Base-by-base conservation (phyloP, 257 asterid species). In the Salvia hispanica region DNA sequence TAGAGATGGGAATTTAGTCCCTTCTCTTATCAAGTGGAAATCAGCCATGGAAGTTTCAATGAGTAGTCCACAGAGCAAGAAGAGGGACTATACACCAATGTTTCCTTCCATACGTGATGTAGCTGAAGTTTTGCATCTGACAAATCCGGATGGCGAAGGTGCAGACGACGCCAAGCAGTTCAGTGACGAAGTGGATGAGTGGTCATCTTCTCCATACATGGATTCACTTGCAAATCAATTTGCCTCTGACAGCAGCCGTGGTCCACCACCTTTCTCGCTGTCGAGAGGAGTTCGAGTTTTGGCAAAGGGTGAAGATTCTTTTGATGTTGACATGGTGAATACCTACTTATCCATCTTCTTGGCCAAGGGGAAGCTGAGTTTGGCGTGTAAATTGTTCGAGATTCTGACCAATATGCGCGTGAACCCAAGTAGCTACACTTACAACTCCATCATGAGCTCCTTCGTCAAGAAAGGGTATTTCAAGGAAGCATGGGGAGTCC, bases 191-290 rank as follows among this genome's bases (percentile, higher is more conserved):
- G 70, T 70, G 48, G 94, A 92, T 67, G 85, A 85, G 63, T 93
- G 97, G 99, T 93, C 99, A 45, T 86, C 97, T 58, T 93, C 99
- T 53, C 99, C 96, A 6, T 82, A 85, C 66, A 86, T 93, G 96
- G 96, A 93, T 80, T 63, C 16, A 75, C 84, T 93, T 70, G 96
- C 96, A 7, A 76, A 79, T 70, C 77, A 73, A 61, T 72, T 67
- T 16, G 42, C 74, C 64, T 76, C 83, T 14, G 39, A 73, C 57
- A 44, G 66, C 60, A 72, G 21, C 44, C 79, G 34, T 46, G 46
- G 77, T 54, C 46, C 75, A 14, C 74, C 60, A 13, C 12, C 71
- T 31, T 86, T 80, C 78, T 45, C 91, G 4, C 59, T 85, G 40
- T 70, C 84, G 4, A 76, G 85, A 53, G 97, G 92, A 55, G 87